Evolutionary conservation across 306 rosid species (phyloP).

Genomic region (Datisca glomerata): DNA sequence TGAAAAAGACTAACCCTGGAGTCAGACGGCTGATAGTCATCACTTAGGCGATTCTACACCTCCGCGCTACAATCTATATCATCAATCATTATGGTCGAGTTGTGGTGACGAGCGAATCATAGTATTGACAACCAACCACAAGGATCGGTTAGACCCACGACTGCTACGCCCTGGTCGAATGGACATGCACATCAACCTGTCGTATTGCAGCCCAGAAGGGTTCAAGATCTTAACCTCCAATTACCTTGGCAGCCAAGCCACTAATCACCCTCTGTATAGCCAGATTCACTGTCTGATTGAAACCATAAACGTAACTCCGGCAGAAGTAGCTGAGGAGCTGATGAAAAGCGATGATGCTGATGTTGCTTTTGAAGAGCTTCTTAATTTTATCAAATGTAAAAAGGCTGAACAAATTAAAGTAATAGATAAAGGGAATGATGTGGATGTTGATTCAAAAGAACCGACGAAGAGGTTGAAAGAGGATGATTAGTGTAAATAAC

Average conservation of each 20-base stretch:
- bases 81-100: constrained; percentile 51
- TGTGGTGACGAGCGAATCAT: constrained; percentile 50
- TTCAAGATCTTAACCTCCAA: constrained; percentile 26
- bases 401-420: neutral
- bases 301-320: constrained; percentile 29
- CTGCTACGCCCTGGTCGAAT: constrained; percentile 49
- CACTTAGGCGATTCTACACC: neutral
- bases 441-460: too few species aligned
- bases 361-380: constrained; percentile 15
- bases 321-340: constrained; percentile 37
- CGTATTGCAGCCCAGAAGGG: constrained; percentile 29
- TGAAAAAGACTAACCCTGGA: too few species aligned
- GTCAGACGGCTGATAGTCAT: too few species aligned
- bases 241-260: constrained; percentile 24
- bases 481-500: too few species aligned
- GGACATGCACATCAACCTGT: constrained; percentile 53
- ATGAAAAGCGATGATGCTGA: constrained; percentile 36
- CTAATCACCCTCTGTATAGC: constrained; percentile 5
- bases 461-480: too few species aligned
- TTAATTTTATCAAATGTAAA: constrained; percentile 19
- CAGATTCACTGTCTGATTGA: constrained; percentile 26
- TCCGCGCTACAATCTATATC: neutral
- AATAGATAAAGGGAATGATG: too few species aligned
- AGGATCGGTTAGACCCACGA: constrained; percentile 35
- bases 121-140: constrained; percentile 48